These are phyloP conservation scores for Cryptococcus floricola DNA, from an alignment of 1,284 basidiomycete species.

Conservation along the genomic window DNA sequence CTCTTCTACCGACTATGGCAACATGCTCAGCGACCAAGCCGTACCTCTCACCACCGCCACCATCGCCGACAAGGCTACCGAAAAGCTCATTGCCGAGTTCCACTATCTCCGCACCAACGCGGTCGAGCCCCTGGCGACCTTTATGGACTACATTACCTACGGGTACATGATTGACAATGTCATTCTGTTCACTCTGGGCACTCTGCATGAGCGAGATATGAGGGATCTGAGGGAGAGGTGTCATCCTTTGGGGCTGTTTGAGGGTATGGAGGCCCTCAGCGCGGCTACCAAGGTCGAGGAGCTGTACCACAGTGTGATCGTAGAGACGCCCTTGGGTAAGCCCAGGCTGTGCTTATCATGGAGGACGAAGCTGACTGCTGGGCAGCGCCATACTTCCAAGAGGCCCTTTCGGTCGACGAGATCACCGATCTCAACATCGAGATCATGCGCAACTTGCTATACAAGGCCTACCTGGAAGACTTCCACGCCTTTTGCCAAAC, in stretches of 20 bases:
- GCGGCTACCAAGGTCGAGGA: slow-evolving; percentile 99
- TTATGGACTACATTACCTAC: slow-evolving; percentile 95
- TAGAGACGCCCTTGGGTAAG: slow-evolving; percentile 93
- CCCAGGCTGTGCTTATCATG: neutral
- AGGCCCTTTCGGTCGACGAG: slow-evolving; percentile 90
- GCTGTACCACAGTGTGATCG: slow-evolving; percentile 91
- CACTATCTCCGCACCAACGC: slow-evolving; percentile 90
- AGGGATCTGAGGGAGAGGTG: slow-evolving; percentile 95
- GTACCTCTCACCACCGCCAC: slow-evolving; percentile 92
- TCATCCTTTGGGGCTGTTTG: slow-evolving; percentile 94
- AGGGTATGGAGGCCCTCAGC: slow-evolving; percentile 98
- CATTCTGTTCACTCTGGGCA: slow-evolving; percentile 94
- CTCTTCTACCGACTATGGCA: slow-evolving; percentile 95
- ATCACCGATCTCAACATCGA: slow-evolving; percentile 99
- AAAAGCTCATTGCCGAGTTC: slow-evolving; percentile 94
- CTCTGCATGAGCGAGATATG: slow-evolving; percentile 93
- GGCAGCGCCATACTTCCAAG: slow-evolving; percentile 91
- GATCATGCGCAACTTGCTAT: slow-evolving; percentile 99
- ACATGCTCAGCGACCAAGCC: slow-evolving; percentile 95
- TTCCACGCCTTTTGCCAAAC: slow-evolving; percentile 80
- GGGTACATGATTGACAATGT: slow-evolving; percentile 99
- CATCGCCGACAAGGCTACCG: slow-evolving; percentile 92
- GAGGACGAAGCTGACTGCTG: neutral
- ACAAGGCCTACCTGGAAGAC: slow-evolving; percentile 98
- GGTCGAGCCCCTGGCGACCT: slow-evolving; percentile 83